phyloP scores from a whole-genome alignment of 106 monocot genomes.

The Platanthera zijinensis region DNA sequence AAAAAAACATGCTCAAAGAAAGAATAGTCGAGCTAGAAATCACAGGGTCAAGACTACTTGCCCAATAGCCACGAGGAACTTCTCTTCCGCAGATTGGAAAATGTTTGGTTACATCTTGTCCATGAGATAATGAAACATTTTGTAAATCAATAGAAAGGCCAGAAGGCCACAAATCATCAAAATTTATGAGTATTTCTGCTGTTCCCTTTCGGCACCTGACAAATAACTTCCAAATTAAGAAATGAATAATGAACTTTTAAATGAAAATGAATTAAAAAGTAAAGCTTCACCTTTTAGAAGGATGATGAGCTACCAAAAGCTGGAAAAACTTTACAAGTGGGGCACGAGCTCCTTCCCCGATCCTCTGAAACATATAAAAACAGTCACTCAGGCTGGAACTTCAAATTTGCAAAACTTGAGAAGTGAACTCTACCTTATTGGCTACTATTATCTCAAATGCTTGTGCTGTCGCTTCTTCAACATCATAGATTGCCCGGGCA shows the following conservation, averaged over 20 bases:
- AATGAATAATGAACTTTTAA: background rate
- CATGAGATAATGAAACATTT: slow-evolving; percentile 14
- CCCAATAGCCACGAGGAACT: slow-evolving; percentile 97
- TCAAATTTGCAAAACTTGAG: background rate
- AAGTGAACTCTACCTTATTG: slow-evolving; percentile 53
- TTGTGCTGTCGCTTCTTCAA: slow-evolving; percentile 83
- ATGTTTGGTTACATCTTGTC: slow-evolving; percentile 21
- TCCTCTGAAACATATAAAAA: slow-evolving; percentile 54
- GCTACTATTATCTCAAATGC: slow-evolving; percentile 74
- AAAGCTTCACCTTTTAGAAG: slow-evolving; percentile 66
- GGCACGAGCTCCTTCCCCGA: slow-evolving; percentile 56
- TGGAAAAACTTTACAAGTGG: slow-evolving; percentile 88
- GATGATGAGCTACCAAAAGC: slow-evolving; percentile 89
- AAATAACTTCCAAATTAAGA: slow-evolving; percentile 14
- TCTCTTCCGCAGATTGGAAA: slow-evolving; percentile 79
- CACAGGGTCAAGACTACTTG: slow-evolving; percentile 8
- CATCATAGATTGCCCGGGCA: slow-evolving; percentile 85
- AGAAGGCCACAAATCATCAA: slow-evolving; percentile 74
- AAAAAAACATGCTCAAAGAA: background rate
- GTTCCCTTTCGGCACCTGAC: slow-evolving; percentile 80
- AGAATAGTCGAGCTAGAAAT: background rate
- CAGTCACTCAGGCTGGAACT: background rate
- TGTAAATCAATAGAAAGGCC: slow-evolving; percentile 24
- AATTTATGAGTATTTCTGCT: slow-evolving; percentile 79
- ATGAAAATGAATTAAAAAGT: slow-evolving; percentile 1